These are phyloP conservation scores for Tephrocybe sp. DNA, from an alignment of 768 basidiomycete genomes.

Conservation along the genomic window DNA sequence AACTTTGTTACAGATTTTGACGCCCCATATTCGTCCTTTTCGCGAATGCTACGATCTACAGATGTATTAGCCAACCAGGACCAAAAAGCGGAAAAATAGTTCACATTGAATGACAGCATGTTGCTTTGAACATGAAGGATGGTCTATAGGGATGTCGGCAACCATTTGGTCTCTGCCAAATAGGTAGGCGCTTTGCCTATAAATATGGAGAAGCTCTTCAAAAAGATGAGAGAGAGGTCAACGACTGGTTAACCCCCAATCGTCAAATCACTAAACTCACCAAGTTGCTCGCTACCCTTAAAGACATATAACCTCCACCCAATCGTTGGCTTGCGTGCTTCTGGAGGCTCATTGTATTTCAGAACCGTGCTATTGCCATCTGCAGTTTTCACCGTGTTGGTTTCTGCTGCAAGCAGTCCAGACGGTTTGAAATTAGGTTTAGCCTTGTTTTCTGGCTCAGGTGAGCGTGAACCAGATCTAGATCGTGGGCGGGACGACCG, in stretches of 20 bases:
- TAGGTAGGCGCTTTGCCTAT: constrained; percentile 92
- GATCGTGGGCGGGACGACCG: constrained; percentile 35
- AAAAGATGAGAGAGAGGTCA: not conserved
- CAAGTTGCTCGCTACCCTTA: constrained; percentile 90
- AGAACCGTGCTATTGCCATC: constrained; percentile 82
- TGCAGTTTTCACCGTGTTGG: constrained; percentile 78
- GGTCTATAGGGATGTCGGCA: constrained; percentile 84
- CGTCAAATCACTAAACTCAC: constrained; percentile 43
- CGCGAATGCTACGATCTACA: constrained; percentile 76
- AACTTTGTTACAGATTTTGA: constrained; percentile 82
- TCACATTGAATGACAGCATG: constrained; percentile 94
- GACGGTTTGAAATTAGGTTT: constrained; percentile 91
- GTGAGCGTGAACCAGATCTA: constrained; percentile 40
- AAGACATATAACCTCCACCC: constrained; percentile 98
- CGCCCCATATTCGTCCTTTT: constrained; percentile 85
- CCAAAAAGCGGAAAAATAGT: constrained; percentile 20
- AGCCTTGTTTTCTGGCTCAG: constrained; percentile 51
- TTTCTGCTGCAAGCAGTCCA: constrained; percentile 92
- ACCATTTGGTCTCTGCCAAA: constrained; percentile 88
- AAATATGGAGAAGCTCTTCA: constrained; percentile 86
- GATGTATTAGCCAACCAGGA: constrained; percentile 8
- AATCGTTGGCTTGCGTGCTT: constrained; percentile 86
- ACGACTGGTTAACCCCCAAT: not conserved
- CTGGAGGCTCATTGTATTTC: constrained; percentile 98
- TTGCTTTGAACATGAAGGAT: constrained; percentile 98